These are phyloP conservation scores for Colletotrichum trifolii DNA, from an alignment of 2,329 filamentous ascomycete genomes.

Conservation along the genomic window DNA sequence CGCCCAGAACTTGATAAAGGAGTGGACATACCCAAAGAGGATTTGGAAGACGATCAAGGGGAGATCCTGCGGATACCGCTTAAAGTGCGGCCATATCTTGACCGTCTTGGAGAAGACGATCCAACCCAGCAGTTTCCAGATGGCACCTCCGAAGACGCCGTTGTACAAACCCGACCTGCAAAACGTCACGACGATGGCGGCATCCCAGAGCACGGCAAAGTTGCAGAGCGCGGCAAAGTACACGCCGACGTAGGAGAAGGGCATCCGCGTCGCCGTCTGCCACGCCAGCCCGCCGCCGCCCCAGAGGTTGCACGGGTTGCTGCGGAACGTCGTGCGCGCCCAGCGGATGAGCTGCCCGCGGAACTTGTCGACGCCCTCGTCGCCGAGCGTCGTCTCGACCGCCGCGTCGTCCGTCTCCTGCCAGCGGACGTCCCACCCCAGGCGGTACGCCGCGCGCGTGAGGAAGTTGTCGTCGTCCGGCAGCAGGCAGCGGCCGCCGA, in stretches of 20 bases:
- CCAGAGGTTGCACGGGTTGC: constrained; percentile 61
- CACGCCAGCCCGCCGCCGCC: neutral
- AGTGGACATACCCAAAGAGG: constrained; percentile 67
- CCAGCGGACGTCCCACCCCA: constrained; percentile 64
- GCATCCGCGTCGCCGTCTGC: constrained; percentile 44
- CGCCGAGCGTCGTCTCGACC: constrained; percentile 65
- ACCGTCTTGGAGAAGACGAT: constrained; percentile 66
- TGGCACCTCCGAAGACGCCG: neutral
- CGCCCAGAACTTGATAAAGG: constrained; percentile 67
- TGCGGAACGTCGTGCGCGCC: constrained; percentile 68
- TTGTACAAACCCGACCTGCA: neutral
- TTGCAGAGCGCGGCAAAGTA: constrained; percentile 65
- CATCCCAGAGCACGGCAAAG: constrained; percentile 66
- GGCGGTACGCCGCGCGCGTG: constrained; percentile 62
- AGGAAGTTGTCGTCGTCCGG: constrained; percentile 72
- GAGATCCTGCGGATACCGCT: constrained; percentile 62
- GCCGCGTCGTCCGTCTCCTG: constrained; percentile 61
- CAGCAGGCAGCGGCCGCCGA: constrained; percentile 53
- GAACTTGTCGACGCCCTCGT: constrained; percentile 56
- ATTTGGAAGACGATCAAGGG: constrained; percentile 60
- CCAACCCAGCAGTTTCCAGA: constrained; percentile 49
- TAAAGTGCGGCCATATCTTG: constrained; percentile 66
- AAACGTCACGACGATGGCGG: constrained; percentile 49
- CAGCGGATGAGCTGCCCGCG: constrained; percentile 65
- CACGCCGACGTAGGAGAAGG: constrained; percentile 67